Base-by-base conservation (phyloP, 805 yeast genomes). In the Gaillardinia entomophila region DNA sequence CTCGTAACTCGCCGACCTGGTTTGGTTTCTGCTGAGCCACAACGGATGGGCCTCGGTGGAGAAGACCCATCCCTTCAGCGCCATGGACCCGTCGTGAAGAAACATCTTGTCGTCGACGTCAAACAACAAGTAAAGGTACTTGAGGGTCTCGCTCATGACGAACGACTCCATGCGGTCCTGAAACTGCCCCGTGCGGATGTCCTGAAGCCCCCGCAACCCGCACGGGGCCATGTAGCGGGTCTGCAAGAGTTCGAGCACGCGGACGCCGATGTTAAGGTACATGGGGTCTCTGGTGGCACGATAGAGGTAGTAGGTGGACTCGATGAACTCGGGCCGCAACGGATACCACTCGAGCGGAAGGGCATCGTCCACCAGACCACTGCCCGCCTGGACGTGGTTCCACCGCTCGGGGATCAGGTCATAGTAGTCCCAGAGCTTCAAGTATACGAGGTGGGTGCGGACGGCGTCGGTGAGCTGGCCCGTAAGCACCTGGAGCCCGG, bases 41-140 rank as follows among this genome's bases (percentile, higher is more conserved):
- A 88, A 53, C 3, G 95, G 95, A 55, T 89, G 97, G 0, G 89
- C 96, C 48, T 89, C 97, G 0, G 97, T 89, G 10, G 90, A 75
- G 55, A 88, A 82, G 1, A 79, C 73, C 60, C 77, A 68, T 35
- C 75, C 72, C 38, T 77, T 66, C 36, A 74, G 50, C 27, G 70
- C 63, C 49, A 66, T 57, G 11, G 40, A 20, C 4, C 42, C 26
- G 14, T 27, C 24, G 41, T 66, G 72, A n/a, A 66, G 45, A 24
- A 61, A 55, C 12, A 60, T 51, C 6, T 56, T 47, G 49, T 87
- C 78, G 4, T 66, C 70, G 12, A 68, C 79, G 49, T 87, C 95
- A 60, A 87, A 87, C 41, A 87, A 62, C 35, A 86, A 59, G 49
- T 85, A 85, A 26, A 89, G 60, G 49, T 89, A 89, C 57, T 89